Evolutionary conservation across 495 filamentous ascomycete species (phyloP), one percentile per base, ranked within the genome.

Genomic region (Penicillium longicatenatum): DNA sequence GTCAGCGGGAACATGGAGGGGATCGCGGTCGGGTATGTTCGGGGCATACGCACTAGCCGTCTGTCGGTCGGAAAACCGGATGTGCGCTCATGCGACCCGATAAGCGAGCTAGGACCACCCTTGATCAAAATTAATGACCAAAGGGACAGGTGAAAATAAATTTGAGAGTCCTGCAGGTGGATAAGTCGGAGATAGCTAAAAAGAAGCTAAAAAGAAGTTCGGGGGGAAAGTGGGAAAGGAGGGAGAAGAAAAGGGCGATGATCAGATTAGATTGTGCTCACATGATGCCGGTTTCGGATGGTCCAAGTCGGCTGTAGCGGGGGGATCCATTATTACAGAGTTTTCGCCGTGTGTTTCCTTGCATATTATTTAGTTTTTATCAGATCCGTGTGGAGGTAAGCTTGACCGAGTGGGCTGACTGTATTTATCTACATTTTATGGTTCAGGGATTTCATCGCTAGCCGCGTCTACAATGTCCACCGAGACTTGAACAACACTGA

Each of bases 221-320:
- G 45, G 49, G 48, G 44, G 39, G 44, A 61, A 62, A 57, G 62
- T 58, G 53, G 50, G 59, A 53, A 55, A 53, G 39, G 51, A 50
- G 51, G 45, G 54, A 39, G 58, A 58, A 63, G 66, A 72, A 70
- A 68, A 60, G 55, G 59, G 29, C 42, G 66, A 69, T 63, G 69
- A 71, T 77, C 74, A 70, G 76, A 79, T 79, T 71, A 74, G 76
- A 79, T 78, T 63, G 61, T 54, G 59, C 66, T 69, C 66, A 69
- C 66, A 69, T 69, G 66, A 69, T 62, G 44, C 64, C 67, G 67
- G 64, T 68, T 60, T 70, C 67, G 67, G 66, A 69, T 58, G 50
- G 21, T 37, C 35, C 37, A 22, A 49, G 33, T 62, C 61, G 60
- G 60, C 45, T 56, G 52, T 29, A 43, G 35, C 19, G 37, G 33